Evolutionary conservation across 352 stramenopile species (phyloP).

Genomic region (Phytophthora meadii): DNA sequence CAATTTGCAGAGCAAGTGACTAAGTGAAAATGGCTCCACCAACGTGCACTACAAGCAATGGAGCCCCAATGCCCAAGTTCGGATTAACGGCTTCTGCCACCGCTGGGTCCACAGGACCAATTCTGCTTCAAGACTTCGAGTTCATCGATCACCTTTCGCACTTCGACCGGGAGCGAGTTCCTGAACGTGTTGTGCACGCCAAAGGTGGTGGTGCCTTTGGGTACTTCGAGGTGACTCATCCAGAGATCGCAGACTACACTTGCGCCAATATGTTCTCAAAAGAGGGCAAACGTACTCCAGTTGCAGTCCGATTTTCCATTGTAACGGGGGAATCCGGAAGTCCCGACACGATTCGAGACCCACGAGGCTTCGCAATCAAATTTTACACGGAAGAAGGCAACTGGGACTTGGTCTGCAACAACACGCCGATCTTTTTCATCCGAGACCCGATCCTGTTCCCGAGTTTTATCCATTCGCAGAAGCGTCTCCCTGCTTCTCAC

Average conservation of each 20-base stretch:
- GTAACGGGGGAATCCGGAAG: constrained; percentile 74
- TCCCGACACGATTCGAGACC: constrained; percentile 83
- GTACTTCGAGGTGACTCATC: constrained; percentile 91
- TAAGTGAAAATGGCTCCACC: constrained; percentile 30
- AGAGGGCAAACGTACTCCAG: constrained; percentile 84
- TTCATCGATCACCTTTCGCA: constrained; percentile 46
- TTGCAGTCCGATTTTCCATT: constrained; percentile 86
- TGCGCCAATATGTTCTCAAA: constrained; percentile 86
- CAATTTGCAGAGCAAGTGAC: constrained; percentile 15
- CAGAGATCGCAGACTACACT: constrained; percentile 62
- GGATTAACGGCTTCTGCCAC: constrained; percentile 38
- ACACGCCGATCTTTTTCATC: constrained; percentile 93
- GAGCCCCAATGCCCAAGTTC: constrained; percentile 33
- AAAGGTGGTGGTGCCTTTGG: constrained; percentile 86
- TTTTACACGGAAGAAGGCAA: constrained; percentile 94
- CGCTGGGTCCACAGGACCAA: constrained; percentile 27
- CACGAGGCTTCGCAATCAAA: constrained; percentile 89
- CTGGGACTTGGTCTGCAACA: constrained; percentile 91
- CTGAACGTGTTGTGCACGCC: constrained; percentile 45
- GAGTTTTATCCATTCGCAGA: constrained; percentile 92
- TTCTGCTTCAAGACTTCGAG: constrained; percentile 39
- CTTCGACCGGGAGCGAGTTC: constrained; percentile 44
- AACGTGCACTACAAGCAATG: constrained; percentile 38
- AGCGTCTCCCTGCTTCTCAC: constrained; percentile 83
- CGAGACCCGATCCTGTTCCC: constrained; percentile 92